Evolutionary conservation across 1,284 basidiomycete genomes (phyloP).

Genomic region (Heterobasidion irregulare): DNA sequence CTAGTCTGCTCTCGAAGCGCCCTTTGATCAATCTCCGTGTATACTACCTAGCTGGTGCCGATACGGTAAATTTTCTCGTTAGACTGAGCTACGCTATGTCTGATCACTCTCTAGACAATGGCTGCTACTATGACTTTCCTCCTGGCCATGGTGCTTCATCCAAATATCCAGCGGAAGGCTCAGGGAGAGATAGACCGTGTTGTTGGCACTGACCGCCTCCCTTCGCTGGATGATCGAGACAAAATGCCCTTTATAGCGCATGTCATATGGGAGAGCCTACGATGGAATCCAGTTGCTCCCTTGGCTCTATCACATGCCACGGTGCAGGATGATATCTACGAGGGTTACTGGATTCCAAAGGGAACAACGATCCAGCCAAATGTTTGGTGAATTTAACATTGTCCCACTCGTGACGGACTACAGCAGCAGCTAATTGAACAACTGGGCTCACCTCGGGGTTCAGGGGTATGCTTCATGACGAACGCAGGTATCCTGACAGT

Average conservation of each 20-base stretch:
- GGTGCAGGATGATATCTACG: constrained; percentile 4
- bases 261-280: background rate
- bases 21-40: background rate
- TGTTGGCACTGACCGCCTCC: constrained; percentile 1
- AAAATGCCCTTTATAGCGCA: constrained; percentile 2
- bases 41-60: constrained; percentile 13
- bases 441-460: too few relatives aligned
- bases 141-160: constrained; percentile 5
- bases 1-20: background rate
- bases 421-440: background rate
- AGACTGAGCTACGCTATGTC: too few relatives aligned
- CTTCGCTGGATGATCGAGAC: constrained; percentile 1
- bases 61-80: constrained; percentile 11
- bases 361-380: background rate
- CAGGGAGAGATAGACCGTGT: constrained; percentile 4
- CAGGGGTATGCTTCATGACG: constrained; percentile 3
- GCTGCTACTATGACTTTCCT: background rate
- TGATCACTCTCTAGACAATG: background rate
- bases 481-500: background rate
- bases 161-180: constrained; percentile 2
- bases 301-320: background rate
- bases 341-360: constrained; percentile 4
- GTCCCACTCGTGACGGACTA: background rate
- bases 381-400: background rate
- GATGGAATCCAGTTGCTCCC: background rate